A percentile compares a stretch with the other conserved stretches of the same genome.
These are phyloP conservation scores for Delonix regia DNA, from an alignment of 306 rosid genomes.

Conservation along the genomic window DNA sequence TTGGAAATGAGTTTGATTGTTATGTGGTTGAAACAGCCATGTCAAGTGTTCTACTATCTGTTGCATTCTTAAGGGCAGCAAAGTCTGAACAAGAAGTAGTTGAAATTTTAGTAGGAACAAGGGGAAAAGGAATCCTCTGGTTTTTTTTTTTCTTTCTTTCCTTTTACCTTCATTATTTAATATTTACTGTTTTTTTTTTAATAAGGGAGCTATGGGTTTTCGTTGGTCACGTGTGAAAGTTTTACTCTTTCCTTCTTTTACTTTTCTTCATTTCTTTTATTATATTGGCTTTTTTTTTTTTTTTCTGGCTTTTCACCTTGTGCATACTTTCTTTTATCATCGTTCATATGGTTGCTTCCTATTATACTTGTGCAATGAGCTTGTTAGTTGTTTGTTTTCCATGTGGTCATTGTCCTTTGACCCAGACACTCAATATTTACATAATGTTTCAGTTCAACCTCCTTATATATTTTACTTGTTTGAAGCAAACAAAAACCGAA, in stretches of 20 bases:
- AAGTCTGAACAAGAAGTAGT: conserved; percentile 32
- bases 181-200: conserved; percentile 22
- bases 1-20: conserved; percentile 62
- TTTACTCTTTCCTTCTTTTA: not conserved
- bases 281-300: not conserved
- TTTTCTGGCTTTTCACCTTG: not conserved
- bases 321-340: not conserved
- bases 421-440: not conserved
- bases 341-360: not conserved
- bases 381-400: not conserved
- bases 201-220: conserved; percentile 37
- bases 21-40: conserved; percentile 36
- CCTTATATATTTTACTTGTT: not conserved
- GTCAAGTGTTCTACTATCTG: conserved; percentile 32
- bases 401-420: not conserved
- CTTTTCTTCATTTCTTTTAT: too few species aligned
- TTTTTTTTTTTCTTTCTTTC: not conserved
- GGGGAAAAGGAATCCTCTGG: conserved; percentile 25
- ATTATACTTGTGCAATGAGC: not conserved
- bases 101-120: conserved; percentile 13
- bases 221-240: conserved; percentile 19
- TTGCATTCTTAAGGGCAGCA: conserved; percentile 22
- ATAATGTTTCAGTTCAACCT: not conserved
- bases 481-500: not conserved
- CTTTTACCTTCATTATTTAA: conserved; percentile 19